These are phyloP conservation scores for Coprinopsis marcescibilis DNA, from an alignment of 768 basidiomycete genomes.

Conservation along the genomic window DNA sequence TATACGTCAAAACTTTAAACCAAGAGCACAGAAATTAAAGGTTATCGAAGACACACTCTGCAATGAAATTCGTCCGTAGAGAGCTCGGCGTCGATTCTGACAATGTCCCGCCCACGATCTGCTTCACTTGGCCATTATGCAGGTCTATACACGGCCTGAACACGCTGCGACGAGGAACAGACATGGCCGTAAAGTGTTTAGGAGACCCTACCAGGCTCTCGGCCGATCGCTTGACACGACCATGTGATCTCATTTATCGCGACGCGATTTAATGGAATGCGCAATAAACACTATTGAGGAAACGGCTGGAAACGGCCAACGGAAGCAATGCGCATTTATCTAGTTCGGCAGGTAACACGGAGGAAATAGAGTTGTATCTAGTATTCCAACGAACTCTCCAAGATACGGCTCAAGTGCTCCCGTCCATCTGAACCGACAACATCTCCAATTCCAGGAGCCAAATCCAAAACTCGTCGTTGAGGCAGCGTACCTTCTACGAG, in stretches of 20 bases:
- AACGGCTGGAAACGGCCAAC: too few species aligned
- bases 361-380: constrained; percentile 20
- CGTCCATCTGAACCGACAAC: constrained; percentile 77
- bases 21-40: not conserved
- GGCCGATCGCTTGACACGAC: not conserved
- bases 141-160: constrained; percentile 97
- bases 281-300: too few species aligned
- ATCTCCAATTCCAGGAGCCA: constrained; percentile 87
- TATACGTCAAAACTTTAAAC: constrained; percentile 24
- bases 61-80: constrained; percentile 86
- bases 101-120: constrained; percentile 94
- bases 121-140: constrained; percentile 93
- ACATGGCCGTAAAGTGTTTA: constrained; percentile 17
- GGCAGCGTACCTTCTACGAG: constrained; percentile 92
- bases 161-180: constrained; percentile 37
- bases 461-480: constrained; percentile 85
- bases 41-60: constrained; percentile 50
- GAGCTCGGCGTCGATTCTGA: constrained; percentile 54
- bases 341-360: too few species aligned
- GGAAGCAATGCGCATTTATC: too few species aligned
- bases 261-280: not conserved
- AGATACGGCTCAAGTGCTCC: constrained; percentile 75
- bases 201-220: not conserved
- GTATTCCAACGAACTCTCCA: constrained; percentile 76
- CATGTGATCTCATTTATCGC: constrained; percentile 3